A percentile compares a stretch with the other conserved stretches of the same genome.
Evolutionary conservation across 495 filamentous ascomycete species (phyloP).

Genomic region (Penicillium paradoxum): DNA sequence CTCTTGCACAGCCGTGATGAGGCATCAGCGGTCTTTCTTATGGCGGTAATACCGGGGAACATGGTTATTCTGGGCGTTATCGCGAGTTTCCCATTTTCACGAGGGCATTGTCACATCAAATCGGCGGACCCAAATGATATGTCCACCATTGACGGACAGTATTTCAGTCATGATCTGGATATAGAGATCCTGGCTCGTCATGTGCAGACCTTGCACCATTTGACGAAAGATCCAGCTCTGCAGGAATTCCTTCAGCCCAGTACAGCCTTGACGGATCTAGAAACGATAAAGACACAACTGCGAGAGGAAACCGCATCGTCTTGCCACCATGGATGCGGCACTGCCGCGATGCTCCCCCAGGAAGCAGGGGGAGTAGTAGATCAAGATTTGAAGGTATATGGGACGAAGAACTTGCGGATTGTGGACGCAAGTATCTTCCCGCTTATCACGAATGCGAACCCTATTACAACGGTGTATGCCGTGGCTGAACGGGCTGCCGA

Average conservation of each 20-base stretch:
- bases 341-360: slow-evolving; percentile 30
- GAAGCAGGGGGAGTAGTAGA: slow-evolving; percentile 51
- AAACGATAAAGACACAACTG: slow-evolving; percentile 4
- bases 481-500: slow-evolving; percentile 48
- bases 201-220: slow-evolving; percentile 7
- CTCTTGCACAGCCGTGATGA: slow-evolving; percentile 12
- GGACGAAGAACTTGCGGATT: slow-evolving; percentile 44
- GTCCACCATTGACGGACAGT: slow-evolving; percentile 28
- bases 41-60: neutral
- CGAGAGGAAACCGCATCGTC: neutral
- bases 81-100: slow-evolving; percentile 29
- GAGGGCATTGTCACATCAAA: slow-evolving; percentile 31
- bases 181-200: slow-evolving; percentile 27
- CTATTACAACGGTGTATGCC: slow-evolving; percentile 51
- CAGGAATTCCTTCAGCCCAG: slow-evolving; percentile 4
- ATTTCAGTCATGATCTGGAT: slow-evolving; percentile 30
- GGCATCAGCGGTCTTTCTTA: slow-evolving; percentile 5
- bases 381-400: slow-evolving; percentile 42
- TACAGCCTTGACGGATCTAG: neutral
- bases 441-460: slow-evolving; percentile 44
- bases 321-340: slow-evolving; percentile 17
- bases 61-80: slow-evolving; percentile 14
- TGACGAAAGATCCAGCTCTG: neutral
- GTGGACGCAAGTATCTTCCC: slow-evolving; percentile 53
- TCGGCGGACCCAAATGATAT: slow-evolving; percentile 24